phyloP scores from a whole-genome alignment of 2,329 filamentous ascomycete genomes.

The Myriosclerotinia scirpicola region DNA sequence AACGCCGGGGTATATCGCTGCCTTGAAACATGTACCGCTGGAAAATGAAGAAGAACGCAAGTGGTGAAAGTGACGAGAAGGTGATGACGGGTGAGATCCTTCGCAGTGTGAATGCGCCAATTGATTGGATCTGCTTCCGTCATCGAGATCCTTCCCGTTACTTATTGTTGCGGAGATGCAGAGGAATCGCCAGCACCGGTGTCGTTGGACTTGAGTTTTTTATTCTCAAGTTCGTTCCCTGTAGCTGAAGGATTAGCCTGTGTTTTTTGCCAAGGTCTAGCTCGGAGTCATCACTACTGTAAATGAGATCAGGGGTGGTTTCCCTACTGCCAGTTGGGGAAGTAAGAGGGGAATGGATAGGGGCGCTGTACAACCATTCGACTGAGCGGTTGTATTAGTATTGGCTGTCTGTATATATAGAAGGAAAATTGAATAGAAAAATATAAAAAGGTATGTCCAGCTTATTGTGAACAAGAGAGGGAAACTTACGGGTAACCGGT shows the following conservation, averaged over 20 bases:
- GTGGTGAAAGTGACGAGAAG: neutral
- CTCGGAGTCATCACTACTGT: neutral
- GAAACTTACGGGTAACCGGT: neutral
- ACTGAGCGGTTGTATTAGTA: neutral
- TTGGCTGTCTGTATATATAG: neutral
- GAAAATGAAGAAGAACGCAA: neutral
- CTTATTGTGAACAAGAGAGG: neutral
- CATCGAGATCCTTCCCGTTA: neutral
- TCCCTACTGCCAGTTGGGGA: neutral
- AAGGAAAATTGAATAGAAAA: neutral
- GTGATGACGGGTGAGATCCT: neutral
- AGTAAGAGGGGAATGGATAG: neutral
- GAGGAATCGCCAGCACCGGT: neutral
- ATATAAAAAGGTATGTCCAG: neutral
- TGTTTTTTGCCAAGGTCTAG: neutral
- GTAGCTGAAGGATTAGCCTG: neutral
- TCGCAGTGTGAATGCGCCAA: neutral
- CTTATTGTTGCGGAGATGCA: neutral
- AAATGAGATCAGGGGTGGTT: neutral
- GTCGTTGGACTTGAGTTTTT: neutral
- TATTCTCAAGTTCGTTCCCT: neutral
- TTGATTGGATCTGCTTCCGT: neutral
- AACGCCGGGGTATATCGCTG: conserved; percentile 14
- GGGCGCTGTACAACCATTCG: neutral
- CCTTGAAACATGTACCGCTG: neutral